phyloP scores from a whole-genome alignment of 345 rosid species.

The Gossypium anomalum region DNA sequence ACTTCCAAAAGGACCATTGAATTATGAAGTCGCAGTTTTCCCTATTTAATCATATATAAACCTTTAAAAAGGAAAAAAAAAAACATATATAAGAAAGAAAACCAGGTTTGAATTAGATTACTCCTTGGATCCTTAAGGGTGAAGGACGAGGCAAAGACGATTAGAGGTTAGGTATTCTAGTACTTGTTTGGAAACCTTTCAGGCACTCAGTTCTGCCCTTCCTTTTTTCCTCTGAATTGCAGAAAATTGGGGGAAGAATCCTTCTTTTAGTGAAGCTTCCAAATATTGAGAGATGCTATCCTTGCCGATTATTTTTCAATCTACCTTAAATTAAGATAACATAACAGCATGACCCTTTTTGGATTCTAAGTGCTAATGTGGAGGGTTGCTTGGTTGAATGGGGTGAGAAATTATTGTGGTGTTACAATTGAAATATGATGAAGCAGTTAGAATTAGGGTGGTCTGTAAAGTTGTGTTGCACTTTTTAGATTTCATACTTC shows the following conservation, averaged over 20 bases:
- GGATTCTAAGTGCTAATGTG: background rate
- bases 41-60: background rate
- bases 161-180: background rate
- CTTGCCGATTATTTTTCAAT: background rate
- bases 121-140: background rate
- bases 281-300: background rate
- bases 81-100: background rate
- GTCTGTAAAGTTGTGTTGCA: background rate
- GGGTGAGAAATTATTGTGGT: background rate
- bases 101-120: background rate
- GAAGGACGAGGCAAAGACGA: background rate
- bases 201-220: background rate
- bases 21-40: background rate
- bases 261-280: background rate
- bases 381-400: background rate
- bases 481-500: background rate
- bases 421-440: background rate
- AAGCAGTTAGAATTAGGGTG: background rate
- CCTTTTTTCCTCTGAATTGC: background rate
- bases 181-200: background rate
- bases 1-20: background rate
- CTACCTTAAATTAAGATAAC: constrained; percentile 5
- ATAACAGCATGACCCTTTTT: constrained; percentile 5
- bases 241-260: background rate
- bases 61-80: too few relatives aligned